Base-by-base conservation (phyloP, 2,329 filamentous ascomycete genomes). In the Penicillium sp. region DNA sequence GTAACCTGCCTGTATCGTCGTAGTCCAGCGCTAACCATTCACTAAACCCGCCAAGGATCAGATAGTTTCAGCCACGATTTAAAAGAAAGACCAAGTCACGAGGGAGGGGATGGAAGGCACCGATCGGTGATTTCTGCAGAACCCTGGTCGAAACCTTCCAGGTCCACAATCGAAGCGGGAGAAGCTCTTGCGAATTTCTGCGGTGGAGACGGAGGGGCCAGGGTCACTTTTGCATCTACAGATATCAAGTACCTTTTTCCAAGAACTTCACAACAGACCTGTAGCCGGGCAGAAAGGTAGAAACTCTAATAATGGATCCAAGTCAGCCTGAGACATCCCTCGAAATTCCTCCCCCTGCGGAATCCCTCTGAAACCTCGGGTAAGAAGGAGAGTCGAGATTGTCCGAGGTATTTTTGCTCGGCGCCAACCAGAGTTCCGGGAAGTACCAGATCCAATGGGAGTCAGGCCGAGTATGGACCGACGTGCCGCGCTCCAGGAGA, bases 131-230 rank as follows among this genome's bases (percentile, higher is more conserved):
- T 56, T 55, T 56, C 59, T 61, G 57, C 59, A 61, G 59, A 61
- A 61, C 54, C 57, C 56, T 60, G 57, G 59, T 60, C 53, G 51
- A 58, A 61, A 54, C 45, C 57, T 55, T 50, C 23, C 25, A 63
- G 66, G 64, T 65, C 66, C 66, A 68, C 66, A 62, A 67, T 67
- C 58, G 64, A 66, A 66, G 63, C 64, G 65, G 66, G 62, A 68
- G 65, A 68, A 68, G 65, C 63, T 67, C 62, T 58, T 61, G 62
- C 58, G 64, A 66, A 63, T 53, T 55, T 54, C 62, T 58, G 50
- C 40, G 58, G 65, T 67, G 65, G 65, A 63, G 64, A 62, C 44
- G 42, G 58, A 61, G 59, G 59, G 59, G 56, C 57, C 50, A 48
- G 51, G 53, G 55, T 50, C 48, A 35, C 32, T 29, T n/a, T 24